Conservation (phyloP, 257 asterid species). For the Penstemon davidsonii region DNA sequence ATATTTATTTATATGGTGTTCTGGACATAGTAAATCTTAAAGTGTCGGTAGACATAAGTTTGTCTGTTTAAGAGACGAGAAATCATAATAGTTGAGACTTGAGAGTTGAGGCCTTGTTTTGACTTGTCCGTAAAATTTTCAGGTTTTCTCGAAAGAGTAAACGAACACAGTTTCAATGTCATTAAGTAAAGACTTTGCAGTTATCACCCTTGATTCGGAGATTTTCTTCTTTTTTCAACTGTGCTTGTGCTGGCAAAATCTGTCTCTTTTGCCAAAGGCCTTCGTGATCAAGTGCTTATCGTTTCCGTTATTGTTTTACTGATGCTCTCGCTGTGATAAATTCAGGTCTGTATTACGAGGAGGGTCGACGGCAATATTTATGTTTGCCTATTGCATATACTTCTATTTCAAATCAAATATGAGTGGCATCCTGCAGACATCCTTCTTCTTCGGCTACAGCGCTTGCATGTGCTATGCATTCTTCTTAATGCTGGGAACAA, state of each 20-base stretch:
- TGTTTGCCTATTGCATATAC: conserved; percentile 58
- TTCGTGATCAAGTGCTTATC: not conserved
- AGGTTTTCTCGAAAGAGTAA: too few relatives aligned
- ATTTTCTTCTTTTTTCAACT: not conserved
- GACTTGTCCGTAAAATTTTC: too few relatives aligned
- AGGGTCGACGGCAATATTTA: conserved; percentile 72
- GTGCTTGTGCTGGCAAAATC: not conserved
- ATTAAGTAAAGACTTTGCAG: too few relatives aligned
- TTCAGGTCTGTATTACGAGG: conserved; percentile 80
- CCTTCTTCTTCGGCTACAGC: conserved; percentile 67
- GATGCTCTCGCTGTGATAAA: conserved; percentile 18
- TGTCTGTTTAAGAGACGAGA: too few relatives aligned
- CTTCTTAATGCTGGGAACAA: conserved; percentile 74
- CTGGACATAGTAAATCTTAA: too few relatives aligned
- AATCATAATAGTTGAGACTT: too few relatives aligned
- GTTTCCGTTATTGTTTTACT: not conserved
- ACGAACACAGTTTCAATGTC: too few relatives aligned
- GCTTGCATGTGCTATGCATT: conserved; percentile 70
- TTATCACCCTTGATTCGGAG: too few relatives aligned
- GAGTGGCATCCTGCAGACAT: conserved; percentile 63
- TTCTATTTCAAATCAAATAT: conserved; percentile 67
- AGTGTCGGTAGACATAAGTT: too few relatives aligned
- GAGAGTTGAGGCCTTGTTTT: too few relatives aligned
- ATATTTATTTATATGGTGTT: too few relatives aligned
- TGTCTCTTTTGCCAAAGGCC: not conserved